Evolutionary conservation across 148 eudicot genomes (phyloP).

Genomic region (Silene latifolia): DNA sequence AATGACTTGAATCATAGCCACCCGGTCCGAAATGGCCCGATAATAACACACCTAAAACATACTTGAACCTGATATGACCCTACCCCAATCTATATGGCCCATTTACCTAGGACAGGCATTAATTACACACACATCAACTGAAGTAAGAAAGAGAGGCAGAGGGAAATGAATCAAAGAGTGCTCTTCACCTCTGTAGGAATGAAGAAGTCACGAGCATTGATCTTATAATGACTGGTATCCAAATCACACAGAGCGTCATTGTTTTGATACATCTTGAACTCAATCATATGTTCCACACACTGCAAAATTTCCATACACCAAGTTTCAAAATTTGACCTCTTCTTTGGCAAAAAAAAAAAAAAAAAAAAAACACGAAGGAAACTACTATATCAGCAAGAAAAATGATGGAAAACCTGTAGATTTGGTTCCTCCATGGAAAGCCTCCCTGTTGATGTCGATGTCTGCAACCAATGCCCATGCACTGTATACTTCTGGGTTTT

Average conservation of each 20-base stretch:
- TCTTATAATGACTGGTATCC: slow-evolving; percentile 32
- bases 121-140: not conserved
- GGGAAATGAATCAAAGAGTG: slow-evolving; percentile 1
- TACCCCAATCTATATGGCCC: too few relatives aligned
- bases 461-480: slow-evolving; percentile 99
- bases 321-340: not conserved
- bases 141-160: not conserved
- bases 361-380: not conserved
- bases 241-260: slow-evolving; percentile 37
- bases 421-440: slow-evolving; percentile 99
- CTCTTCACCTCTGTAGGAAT: slow-evolving; percentile 74
- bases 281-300: slow-evolving; percentile 95
- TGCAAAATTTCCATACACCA: slow-evolving; percentile 27
- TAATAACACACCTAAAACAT: too few relatives aligned
- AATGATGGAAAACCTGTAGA: slow-evolving; percentile 63
- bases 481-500: slow-evolving; percentile 72
- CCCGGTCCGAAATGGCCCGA: too few relatives aligned
- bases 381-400: not conserved
- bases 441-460: slow-evolving; percentile 96
- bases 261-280: slow-evolving; percentile 47
- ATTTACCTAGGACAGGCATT: not conserved
- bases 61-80: too few relatives aligned
- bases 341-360: not conserved
- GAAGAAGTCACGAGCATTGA: slow-evolving; percentile 90
- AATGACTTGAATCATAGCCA: too few relatives aligned